A percentile compares a stretch with the other conserved stretches of the same genome.
Conservation (phyloP, 495 filamentous ascomycete genomes). For the Aspergillus homomorphus region DNA sequence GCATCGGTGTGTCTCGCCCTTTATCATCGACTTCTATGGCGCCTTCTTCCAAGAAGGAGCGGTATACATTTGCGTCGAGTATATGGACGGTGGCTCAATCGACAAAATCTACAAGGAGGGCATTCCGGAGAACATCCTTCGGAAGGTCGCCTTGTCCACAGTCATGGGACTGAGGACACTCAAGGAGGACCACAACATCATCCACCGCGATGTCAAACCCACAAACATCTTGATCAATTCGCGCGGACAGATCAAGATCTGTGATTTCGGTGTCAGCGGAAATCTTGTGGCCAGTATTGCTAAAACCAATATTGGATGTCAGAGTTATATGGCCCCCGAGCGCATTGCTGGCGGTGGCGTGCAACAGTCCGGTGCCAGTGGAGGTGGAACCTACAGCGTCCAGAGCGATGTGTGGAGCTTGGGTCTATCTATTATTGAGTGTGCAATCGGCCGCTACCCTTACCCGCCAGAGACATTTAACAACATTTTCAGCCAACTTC, state of each 20-base stretch:
- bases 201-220: constrained; percentile 97
- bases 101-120: constrained; percentile 96
- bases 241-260: constrained; percentile 91
- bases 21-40: constrained; percentile 97
- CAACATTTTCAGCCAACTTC: constrained; percentile 97
- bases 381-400: constrained; percentile 88
- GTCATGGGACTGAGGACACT: constrained; percentile 86
- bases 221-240: constrained; percentile 95
- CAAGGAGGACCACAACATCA: constrained; percentile 99
- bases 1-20: constrained; percentile 90
- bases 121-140: constrained; percentile 81
- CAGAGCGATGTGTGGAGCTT: constrained; percentile 98
- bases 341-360: constrained; percentile 84
- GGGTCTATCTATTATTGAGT: constrained; percentile 93
- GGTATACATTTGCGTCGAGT: constrained; percentile 99
- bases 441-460: constrained; percentile 90
- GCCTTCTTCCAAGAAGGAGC: constrained; percentile 99
- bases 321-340: constrained; percentile 99
- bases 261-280: constrained; percentile 96
- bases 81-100: constrained; percentile 98
- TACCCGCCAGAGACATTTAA: constrained; percentile 98
- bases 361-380: constrained; percentile 67
- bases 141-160: constrained; percentile 89
- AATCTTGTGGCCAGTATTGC: constrained; percentile 97
- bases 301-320: constrained; percentile 98